phyloP scores from a whole-genome alignment of 768 basidiomycete genomes.

The Collybia nuda region DNA sequence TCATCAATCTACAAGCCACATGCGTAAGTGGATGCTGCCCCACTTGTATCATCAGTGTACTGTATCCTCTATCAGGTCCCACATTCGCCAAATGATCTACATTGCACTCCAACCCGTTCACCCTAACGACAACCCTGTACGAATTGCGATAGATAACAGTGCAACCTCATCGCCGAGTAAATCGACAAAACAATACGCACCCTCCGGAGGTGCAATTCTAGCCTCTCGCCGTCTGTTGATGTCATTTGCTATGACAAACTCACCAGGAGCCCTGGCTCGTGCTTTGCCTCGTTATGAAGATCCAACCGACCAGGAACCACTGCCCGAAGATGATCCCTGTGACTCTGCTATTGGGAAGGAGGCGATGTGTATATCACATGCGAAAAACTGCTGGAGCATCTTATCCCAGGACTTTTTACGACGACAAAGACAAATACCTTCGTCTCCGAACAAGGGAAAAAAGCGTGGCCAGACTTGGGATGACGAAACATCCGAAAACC shows the following conservation, averaged over 20 bases:
- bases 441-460: slow-evolving; percentile 34
- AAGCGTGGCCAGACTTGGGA: slow-evolving; percentile 25
- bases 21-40: slow-evolving; percentile 39
- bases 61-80: slow-evolving; percentile 39
- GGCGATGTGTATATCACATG: slow-evolving; percentile 50
- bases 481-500: slow-evolving; percentile 17
- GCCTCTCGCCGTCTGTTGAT: slow-evolving; percentile 54
- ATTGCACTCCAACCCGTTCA: slow-evolving; percentile 62
- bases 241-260: slow-evolving; percentile 57
- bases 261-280: slow-evolving; percentile 49
- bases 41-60: not conserved
- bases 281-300: slow-evolving; percentile 53
- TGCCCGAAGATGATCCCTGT: slow-evolving; percentile 31
- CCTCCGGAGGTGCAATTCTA: slow-evolving; percentile 44
- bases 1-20: slow-evolving; percentile 57
- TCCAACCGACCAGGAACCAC: slow-evolving; percentile 14
- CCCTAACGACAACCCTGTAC: slow-evolving; percentile 9
- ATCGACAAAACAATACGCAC: slow-evolving; percentile 35
- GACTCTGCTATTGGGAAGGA: slow-evolving; percentile 61
- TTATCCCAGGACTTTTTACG: slow-evolving; percentile 54
- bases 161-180: slow-evolving; percentile 47
- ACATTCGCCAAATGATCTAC: slow-evolving; percentile 68
- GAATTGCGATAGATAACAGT: slow-evolving; percentile 20
- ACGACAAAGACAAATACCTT: slow-evolving; percentile 24
- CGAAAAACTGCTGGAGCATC: slow-evolving; percentile 62